A percentile compares a stretch with the other conserved stretches of the same genome.
These are phyloP conservation scores for Zygosaccharomyces bisporus DNA, from an alignment of 805 yeast species.

Conservation along the genomic window DNA sequence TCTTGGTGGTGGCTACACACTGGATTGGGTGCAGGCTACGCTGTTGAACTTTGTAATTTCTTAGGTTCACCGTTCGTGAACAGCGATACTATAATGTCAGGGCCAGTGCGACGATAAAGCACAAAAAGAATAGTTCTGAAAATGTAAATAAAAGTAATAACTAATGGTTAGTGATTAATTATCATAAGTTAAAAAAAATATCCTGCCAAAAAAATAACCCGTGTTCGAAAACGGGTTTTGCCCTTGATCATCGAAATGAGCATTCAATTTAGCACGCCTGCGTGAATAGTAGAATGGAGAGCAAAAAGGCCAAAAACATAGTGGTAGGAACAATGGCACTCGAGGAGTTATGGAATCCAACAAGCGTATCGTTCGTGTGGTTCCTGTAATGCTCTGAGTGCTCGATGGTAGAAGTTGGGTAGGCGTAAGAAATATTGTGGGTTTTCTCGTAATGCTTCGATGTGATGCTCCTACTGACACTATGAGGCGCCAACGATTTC, in stretches of 20 bases:
- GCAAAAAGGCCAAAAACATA: slow-evolving; percentile 16
- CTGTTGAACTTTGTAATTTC: background rate
- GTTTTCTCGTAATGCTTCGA: background rate
- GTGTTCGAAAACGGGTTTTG: too few species aligned
- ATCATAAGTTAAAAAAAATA: slow-evolving; percentile 1
- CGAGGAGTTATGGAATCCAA: slow-evolving; percentile 17
- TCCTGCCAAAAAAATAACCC: too few species aligned
- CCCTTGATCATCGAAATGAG: too few species aligned
- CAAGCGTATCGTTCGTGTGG: slow-evolving; percentile 1
- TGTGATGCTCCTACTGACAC: background rate
- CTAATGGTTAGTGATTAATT: slow-evolving; percentile 1
- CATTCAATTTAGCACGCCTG: slow-evolving; percentile 12
- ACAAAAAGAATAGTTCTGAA: background rate
- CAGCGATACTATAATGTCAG: background rate
- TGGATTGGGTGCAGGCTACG: background rate
- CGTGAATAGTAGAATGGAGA: slow-evolving; percentile 17
- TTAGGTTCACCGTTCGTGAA: background rate
- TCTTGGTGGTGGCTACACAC: background rate
- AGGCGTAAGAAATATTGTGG: background rate
- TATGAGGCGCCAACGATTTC: background rate
- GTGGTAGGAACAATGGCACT: slow-evolving; percentile 18
- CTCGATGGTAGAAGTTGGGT: background rate
- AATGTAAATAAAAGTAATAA: too few species aligned
- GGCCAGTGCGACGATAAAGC: background rate
- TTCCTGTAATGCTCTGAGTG: background rate